phyloP scores from a whole-genome alignment of 495 filamentous ascomycete species.

The Polyplosphaeria fusca region DNA sequence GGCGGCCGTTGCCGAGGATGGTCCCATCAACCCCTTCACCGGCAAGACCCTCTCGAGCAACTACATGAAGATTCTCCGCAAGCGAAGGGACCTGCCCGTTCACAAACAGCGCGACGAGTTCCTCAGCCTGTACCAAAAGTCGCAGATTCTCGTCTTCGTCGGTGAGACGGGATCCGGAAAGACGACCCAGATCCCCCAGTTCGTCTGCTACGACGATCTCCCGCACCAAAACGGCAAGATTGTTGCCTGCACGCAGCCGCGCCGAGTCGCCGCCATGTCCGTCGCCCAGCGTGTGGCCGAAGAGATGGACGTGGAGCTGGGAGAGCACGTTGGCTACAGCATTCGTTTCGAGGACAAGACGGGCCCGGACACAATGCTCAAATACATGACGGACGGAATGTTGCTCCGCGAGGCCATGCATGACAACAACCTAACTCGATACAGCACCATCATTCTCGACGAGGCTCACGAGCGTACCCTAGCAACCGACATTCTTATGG shows the following conservation, averaged over 20 bases:
- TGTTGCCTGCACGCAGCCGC: constrained; percentile 96
- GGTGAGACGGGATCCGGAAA: constrained; percentile 99
- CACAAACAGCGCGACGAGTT: constrained; percentile 92
- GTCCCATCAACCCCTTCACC: constrained; percentile 81
- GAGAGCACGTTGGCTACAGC: constrained; percentile 96
- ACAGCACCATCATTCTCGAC: constrained; percentile 97
- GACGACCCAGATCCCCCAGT: constrained; percentile 98
- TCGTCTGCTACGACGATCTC: constrained; percentile 93
- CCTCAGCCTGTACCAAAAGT: constrained; percentile 82
- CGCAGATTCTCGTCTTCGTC: constrained; percentile 95
- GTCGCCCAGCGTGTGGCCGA: constrained; percentile 97
- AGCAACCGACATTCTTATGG: constrained; percentile 95
- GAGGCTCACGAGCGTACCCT: constrained; percentile 96
- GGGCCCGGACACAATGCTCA: constrained; percentile 82
- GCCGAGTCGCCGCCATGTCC: constrained; percentile 97
- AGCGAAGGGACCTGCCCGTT: constrained; percentile 81
- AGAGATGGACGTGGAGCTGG: constrained; percentile 91
- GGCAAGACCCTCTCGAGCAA: constrained; percentile 67
- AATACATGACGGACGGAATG: constrained; percentile 99
- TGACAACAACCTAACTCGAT: constrained; percentile 83
- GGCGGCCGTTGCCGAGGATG: constrained; percentile 73
- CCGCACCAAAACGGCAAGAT: constrained; percentile 81
- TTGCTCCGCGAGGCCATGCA: constrained; percentile 96
- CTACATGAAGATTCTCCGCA: constrained; percentile 86
- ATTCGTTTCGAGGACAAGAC: constrained; percentile 99